Evolutionary conservation across 2,329 filamentous ascomycete genomes (phyloP).

Genomic region (Exserohilum turcica): DNA sequence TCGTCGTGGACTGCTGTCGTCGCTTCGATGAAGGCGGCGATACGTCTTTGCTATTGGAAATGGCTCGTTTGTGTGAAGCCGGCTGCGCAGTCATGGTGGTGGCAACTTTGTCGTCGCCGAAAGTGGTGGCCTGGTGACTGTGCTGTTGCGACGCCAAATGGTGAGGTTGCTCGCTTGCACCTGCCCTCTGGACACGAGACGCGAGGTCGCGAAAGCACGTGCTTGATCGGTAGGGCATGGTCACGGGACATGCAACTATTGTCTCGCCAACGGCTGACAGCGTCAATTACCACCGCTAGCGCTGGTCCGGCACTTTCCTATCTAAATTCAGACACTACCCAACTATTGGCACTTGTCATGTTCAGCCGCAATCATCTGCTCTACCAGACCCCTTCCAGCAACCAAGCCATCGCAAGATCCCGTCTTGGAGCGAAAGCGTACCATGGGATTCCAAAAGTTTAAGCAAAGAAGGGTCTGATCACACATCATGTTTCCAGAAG

Average conservation of each 20-base stretch:
- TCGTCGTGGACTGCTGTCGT: conserved; percentile 60
- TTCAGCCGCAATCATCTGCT: neutral
- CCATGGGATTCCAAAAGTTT: neutral
- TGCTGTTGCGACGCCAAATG: conserved; percentile 7
- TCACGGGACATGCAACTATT: neutral
- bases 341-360: neutral
- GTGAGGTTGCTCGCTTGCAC: conserved; percentile 17
- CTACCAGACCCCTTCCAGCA: neutral
- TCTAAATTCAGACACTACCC: too few species aligned
- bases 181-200: conserved; percentile 23
- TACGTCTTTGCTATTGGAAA: conserved; percentile 52
- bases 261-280: neutral
- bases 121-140: neutral
- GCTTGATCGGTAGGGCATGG: conserved; percentile 7
- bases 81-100: conserved; percentile 29
- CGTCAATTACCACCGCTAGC: too few species aligned
- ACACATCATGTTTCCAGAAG: neutral
- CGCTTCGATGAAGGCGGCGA: conserved; percentile 64
- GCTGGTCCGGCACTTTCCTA: neutral
- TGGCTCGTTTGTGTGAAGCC: conserved; percentile 42
- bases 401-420: neutral
- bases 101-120: neutral
- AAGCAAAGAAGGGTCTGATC: neutral
- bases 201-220: conserved; percentile 43
- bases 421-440: neutral